A percentile compares a stretch with the other conserved stretches of the same genome.
These are phyloP conservation scores for Alternaria brassicae DNA, from an alignment of 2,329 filamentous ascomycete species.

Conservation along the genomic window DNA sequence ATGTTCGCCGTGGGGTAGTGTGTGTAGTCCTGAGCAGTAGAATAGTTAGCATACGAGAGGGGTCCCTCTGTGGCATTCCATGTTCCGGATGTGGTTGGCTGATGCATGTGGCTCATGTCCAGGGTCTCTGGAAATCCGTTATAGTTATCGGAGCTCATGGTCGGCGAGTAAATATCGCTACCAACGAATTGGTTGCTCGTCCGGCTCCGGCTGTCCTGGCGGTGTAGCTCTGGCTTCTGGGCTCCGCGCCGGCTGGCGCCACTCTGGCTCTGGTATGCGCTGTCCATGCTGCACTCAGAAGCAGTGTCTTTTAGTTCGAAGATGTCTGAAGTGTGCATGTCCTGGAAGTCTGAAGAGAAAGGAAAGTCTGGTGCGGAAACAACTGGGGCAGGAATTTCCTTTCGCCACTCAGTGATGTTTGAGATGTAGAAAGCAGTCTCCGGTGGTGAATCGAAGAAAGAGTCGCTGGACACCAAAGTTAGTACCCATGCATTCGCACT, in stretches of 20 bases:
- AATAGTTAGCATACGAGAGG: conserved; percentile 49
- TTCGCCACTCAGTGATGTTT: conserved; percentile 53
- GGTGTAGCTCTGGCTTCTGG: conserved; percentile 34
- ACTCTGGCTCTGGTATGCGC: conserved; percentile 51
- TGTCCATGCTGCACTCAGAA: conserved; percentile 54
- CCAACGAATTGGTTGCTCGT: conserved; percentile 42
- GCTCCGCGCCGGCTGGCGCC: conserved; percentile 46
- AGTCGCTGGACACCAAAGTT: conserved; percentile 50
- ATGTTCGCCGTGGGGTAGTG: conserved; percentile 38
- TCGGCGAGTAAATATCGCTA: conserved; percentile 47
- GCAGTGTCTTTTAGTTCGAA: conserved; percentile 48
- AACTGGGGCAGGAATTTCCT: conserved; percentile 47
- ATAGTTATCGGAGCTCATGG: conserved; percentile 47
- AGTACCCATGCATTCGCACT: conserved; percentile 38
- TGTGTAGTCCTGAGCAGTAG: conserved; percentile 46
- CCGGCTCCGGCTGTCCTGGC: conserved; percentile 41
- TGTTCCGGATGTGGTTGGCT: conserved; percentile 37
- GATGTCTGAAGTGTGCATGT: conserved; percentile 45
- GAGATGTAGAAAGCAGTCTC: conserved; percentile 46
- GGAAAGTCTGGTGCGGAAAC: conserved; percentile 46
- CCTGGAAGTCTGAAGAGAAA: conserved; percentile 44
- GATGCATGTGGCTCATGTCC: conserved; percentile 46
- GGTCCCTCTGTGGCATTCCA: conserved; percentile 42
- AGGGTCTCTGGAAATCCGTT: conserved; percentile 41
- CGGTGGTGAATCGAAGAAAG: conserved; percentile 47